Percentiles rank a stretch among this genome's conserved stretches.
Conservation (phyloP, 179 eudicot species). For the Sideroxylon spinosum region DNA sequence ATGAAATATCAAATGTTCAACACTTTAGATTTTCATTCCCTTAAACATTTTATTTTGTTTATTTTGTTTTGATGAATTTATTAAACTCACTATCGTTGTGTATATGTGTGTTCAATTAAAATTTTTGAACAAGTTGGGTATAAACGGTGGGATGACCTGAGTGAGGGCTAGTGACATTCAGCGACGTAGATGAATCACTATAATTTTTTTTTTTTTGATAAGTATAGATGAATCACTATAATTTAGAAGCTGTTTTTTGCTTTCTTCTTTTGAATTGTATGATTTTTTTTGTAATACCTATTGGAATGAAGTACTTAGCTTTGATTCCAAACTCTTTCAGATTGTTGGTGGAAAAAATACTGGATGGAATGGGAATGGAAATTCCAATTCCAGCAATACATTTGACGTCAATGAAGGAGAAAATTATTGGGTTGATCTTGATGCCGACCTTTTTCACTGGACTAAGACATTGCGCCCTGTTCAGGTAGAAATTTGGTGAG, state of each 20-base stretch:
- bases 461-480: slow-evolving; percentile 83
- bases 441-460: slow-evolving; percentile 81
- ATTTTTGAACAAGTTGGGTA: too few relatives aligned
- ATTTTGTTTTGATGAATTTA: not conserved
- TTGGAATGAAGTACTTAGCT: not conserved
- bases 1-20: not conserved
- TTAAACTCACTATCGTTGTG: too few relatives aligned
- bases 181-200: not conserved
- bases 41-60: too few relatives aligned
- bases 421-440: slow-evolving; percentile 69
- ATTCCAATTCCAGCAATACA: slow-evolving; percentile 24
- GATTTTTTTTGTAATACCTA: not conserved
- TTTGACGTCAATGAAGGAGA: slow-evolving; percentile 33
- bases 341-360: slow-evolving; percentile 61
- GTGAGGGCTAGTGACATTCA: not conserved
- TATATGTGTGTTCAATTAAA: too few relatives aligned
- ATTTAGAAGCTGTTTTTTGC: not conserved
- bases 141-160: not conserved
- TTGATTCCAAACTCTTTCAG: slow-evolving; percentile 39
- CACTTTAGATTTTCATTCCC: not conserved
- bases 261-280: not conserved
- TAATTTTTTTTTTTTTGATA: too few relatives aligned
- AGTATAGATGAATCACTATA: not conserved
- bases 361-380: slow-evolving; percentile 31
- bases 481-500: slow-evolving; percentile 44